These are phyloP conservation scores for Suillus ampliporus DNA, from an alignment of 768 basidiomycete species.

Conservation along the genomic window DNA sequence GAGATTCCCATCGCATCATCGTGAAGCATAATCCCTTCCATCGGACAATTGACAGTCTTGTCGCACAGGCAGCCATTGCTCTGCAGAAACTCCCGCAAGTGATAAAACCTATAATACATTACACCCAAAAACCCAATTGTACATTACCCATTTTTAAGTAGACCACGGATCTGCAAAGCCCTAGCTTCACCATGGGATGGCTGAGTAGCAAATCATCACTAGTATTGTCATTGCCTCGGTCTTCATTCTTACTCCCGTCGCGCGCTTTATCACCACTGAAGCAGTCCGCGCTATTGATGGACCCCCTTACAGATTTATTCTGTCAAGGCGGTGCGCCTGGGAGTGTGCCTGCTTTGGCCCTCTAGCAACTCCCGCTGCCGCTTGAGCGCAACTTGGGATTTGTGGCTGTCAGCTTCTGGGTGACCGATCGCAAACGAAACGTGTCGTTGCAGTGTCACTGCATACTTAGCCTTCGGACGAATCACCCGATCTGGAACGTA, in stretches of 20 bases:
- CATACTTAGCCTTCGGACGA: constrained; percentile 31
- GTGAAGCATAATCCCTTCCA: background rate
- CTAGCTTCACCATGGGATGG: constrained; percentile 62
- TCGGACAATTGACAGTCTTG: background rate
- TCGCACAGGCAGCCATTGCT: background rate
- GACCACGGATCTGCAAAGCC: constrained; percentile 2
- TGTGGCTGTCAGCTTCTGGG: constrained; percentile 29
- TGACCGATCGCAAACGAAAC: constrained; percentile 57
- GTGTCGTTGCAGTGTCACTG: constrained; percentile 50
- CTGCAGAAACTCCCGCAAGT: background rate
- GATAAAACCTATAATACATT: background rate
- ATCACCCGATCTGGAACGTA: constrained; percentile 72
- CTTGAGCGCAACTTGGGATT: constrained; percentile 39
- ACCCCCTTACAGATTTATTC: constrained; percentile 67
- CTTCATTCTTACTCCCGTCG: constrained; percentile 34
- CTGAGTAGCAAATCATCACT: constrained; percentile 55
- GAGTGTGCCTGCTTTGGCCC: constrained; percentile 54
- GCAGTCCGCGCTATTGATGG: constrained; percentile 80
- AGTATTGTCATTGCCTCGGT: constrained; percentile 49
- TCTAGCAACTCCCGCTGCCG: constrained; percentile 54
- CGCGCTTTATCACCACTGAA: constrained; percentile 61
- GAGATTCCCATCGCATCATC: constrained; percentile 28
- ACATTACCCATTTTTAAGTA: constrained; percentile 15
- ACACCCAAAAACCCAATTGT: constrained; percentile 8
- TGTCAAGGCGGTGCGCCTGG: constrained; percentile 58